Conservation (phyloP, 1,139 yeast genomes). For the Yamadazyma mexicana region DNA sequence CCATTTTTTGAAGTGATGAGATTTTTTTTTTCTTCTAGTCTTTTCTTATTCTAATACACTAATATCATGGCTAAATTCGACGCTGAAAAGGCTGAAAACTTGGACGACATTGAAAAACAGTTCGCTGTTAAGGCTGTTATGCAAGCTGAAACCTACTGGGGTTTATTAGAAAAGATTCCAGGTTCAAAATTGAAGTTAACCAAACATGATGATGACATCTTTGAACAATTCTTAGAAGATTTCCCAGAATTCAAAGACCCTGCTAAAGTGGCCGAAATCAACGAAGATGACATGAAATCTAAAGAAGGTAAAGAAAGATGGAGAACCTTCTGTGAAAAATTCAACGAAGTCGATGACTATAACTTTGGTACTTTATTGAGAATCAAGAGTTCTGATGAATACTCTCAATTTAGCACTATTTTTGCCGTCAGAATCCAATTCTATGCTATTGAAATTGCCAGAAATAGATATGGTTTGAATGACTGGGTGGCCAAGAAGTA, state of each 20-base stretch:
- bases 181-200: slow-evolving; percentile 82
- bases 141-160: slow-evolving; percentile 96
- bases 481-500: slow-evolving; percentile 70
- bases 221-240: slow-evolving; percentile 59
- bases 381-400: slow-evolving; percentile 66
- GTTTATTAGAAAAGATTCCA: slow-evolving; percentile 65
- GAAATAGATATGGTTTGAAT: slow-evolving; percentile 87
- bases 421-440: slow-evolving; percentile 93
- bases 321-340: slow-evolving; percentile 84
- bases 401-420: slow-evolving; percentile 80
- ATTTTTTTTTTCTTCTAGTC: neutral
- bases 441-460: slow-evolving; percentile 89
- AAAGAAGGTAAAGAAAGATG: slow-evolving; percentile 81
- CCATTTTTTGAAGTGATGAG: slow-evolving; percentile 1
- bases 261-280: slow-evolving; percentile 53
- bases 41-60: neutral
- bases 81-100: slow-evolving; percentile 59
- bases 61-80: slow-evolving; percentile 35
- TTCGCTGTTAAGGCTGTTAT: slow-evolving; percentile 97
- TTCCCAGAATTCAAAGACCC: slow-evolving; percentile 84
- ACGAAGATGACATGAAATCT: slow-evolving; percentile 83
- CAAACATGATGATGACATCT: slow-evolving; percentile 79
- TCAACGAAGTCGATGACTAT: slow-evolving; percentile 84
- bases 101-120: slow-evolving; percentile 83
- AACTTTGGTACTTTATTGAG: slow-evolving; percentile 95